Base-by-base conservation (phyloP, 768 basidiomycete genomes). In the Leucosporidium yakuticum region DNA sequence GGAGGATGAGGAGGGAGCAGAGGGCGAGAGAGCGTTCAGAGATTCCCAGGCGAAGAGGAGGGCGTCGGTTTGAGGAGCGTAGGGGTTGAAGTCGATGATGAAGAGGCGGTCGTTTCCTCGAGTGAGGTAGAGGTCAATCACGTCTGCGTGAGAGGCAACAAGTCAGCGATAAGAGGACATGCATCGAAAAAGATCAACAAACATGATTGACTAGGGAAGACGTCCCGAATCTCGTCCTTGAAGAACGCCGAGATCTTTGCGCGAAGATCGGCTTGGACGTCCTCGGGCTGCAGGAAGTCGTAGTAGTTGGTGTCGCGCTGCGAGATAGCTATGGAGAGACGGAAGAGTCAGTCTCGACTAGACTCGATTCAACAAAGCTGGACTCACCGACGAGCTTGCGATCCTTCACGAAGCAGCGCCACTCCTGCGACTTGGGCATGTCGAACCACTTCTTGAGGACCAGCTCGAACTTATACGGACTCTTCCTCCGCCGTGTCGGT, bases 51-150 rank as follows among this genome's bases (percentile, higher is more conserved):
- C 84, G 79, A 95, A 97, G 23, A 96, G 81, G 0, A 95, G 83
- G 0, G 91, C 78, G 74, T 97, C 93, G n/a, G 95, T 96, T 48
- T 85, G 86, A 6, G 86, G 84, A 17, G 87, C 84, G 75, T 88
- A 96, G 0, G 92, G 91, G 72, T 92, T 92, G 79, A 97, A 91
- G 77, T 97, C 95, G 75, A 98, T 77, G 73, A 98, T 82, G 78
- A 92, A 88, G 21, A 85, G 89, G 17, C 85, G 83, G 2, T 83
- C 78, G 47, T 91, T 82, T 77, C 92, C 86, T 34, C 91, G 87
- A 4, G 91, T 91, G 47, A 97, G 83, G 68, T 94, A 84, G 56
- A 96, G 79, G 77, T 98, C 94, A 74, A 98, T 87, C 14, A 84
- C 81, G 76, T 96, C 94, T 94, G 75, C 49, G 8, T 2, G 8